These are phyloP conservation scores for Vaucheria bursata DNA, from an alignment of 352 stramenopile species.

Conservation along the genomic window DNA sequence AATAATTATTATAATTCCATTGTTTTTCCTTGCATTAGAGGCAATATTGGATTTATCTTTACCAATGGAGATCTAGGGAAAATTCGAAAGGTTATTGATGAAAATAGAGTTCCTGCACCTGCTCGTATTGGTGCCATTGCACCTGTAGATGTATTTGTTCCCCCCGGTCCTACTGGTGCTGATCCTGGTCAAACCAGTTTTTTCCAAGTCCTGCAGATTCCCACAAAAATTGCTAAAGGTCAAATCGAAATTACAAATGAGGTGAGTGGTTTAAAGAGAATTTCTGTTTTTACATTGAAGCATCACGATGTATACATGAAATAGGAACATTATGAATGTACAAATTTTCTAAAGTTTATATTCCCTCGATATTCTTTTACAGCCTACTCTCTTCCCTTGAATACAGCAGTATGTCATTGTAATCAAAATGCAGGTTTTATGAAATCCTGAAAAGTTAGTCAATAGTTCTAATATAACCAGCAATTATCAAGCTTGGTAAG, in stretches of 20 bases:
- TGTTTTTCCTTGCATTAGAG: conserved; percentile 54
- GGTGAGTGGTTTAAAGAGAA: conserved; percentile 59
- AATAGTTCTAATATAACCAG: too few relatives aligned
- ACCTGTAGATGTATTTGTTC: conserved; percentile 89
- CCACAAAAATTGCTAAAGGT: conserved; percentile 99
- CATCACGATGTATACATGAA: too few relatives aligned
- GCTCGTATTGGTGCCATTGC: conserved; percentile 89
- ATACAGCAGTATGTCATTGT: too few relatives aligned
- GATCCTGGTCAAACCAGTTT: conserved; percentile 98
- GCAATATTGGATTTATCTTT: conserved; percentile 99
- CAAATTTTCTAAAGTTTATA: too few relatives aligned
- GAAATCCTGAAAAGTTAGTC: too few relatives aligned
- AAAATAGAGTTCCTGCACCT: conserved; percentile 77
- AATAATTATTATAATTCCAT: too few relatives aligned
- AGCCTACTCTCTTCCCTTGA: too few relatives aligned
- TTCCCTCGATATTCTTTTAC: too few relatives aligned
- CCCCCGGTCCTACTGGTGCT: conserved; percentile 91
- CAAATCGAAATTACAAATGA: conserved; percentile 99
- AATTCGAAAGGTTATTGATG: conserved; percentile 68
- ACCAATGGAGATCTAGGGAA: conserved; percentile 92
- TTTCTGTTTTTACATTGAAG: too few relatives aligned
- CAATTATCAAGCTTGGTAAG: too few relatives aligned
- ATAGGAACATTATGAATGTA: too few relatives aligned
- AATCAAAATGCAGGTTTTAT: too few relatives aligned
- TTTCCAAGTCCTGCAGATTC: conserved; percentile 98